Evolutionary conservation across 108 stramenopile species (phyloP).

Genomic region (Stephanodiscus triporus): DNA sequence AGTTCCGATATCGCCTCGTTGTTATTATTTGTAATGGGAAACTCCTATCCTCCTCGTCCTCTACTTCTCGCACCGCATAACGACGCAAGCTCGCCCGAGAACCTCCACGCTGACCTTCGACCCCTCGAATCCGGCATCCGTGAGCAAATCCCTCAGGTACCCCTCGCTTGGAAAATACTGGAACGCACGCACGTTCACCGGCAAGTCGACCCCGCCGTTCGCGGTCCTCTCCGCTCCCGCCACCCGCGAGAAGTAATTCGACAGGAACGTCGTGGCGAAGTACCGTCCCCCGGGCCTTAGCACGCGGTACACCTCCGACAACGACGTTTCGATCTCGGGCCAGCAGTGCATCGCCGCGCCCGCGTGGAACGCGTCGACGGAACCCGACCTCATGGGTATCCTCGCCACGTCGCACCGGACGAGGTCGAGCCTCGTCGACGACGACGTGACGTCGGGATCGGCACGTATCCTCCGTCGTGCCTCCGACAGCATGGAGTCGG

Average conservation of each 20-base stretch:
- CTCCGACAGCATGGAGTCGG: conserved; percentile 89
- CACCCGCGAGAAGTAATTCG: conserved; percentile 61
- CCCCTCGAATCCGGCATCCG: conserved; percentile 72
- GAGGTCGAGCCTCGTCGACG: conserved; percentile 70
- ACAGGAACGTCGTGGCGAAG: conserved; percentile 95
- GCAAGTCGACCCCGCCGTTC: conserved; percentile 33
- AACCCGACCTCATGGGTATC: conserved; percentile 77
- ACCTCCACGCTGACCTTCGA: conserved; percentile 77
- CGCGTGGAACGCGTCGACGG: conserved; percentile 88
- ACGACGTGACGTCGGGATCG: conserved; percentile 49
- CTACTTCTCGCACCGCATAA: conserved; percentile 82
- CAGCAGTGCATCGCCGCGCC: conserved; percentile 99
- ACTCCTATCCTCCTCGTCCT: background rate
- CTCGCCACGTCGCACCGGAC: conserved; percentile 89
- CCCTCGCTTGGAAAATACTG: conserved; percentile 83
- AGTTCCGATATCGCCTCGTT: no score
- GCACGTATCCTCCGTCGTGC: conserved; percentile 76
- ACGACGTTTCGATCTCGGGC: conserved; percentile 83
- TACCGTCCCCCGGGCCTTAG: conserved; percentile 92
- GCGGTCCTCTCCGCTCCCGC: conserved; percentile 43
- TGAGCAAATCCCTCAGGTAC: conserved; percentile 58
- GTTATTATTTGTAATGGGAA: background rate
- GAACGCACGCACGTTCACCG: conserved; percentile 70
- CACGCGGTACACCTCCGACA: conserved; percentile 87
- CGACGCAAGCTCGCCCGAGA: conserved; percentile 69